Conservation (phyloP, 106 monocot genomes). For the Narthecium ossifragum region DNA sequence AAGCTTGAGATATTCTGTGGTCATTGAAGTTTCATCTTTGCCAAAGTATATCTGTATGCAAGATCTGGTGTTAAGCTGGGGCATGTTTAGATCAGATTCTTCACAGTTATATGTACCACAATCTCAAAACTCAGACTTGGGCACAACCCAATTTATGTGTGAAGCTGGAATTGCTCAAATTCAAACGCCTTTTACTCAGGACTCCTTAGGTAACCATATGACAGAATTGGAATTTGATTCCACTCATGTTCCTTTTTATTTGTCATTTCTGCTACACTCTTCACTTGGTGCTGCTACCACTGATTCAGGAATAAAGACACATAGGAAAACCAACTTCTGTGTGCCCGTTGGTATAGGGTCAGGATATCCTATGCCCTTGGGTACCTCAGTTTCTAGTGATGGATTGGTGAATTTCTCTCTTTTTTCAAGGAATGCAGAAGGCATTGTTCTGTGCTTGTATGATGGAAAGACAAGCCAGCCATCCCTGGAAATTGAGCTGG, state of each 20-base stretch:
- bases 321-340: constrained; percentile 59
- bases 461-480: constrained; percentile 26
- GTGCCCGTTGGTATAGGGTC: constrained; percentile 64
- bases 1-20: constrained; percentile 23
- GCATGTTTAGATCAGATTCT: constrained; percentile 53
- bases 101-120: constrained; percentile 13
- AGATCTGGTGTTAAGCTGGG: constrained; percentile 45
- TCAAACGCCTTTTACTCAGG: constrained; percentile 22
- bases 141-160: background rate
- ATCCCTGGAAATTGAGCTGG: constrained; percentile 63
- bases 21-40: constrained; percentile 54
- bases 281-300: constrained; percentile 8
- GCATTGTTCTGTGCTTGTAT: constrained; percentile 63
- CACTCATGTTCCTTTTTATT: constrained; percentile 41
- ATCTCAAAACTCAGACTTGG: background rate
- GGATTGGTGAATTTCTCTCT: constrained; percentile 64
- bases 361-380: constrained; percentile 63
- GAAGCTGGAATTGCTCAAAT: constrained; percentile 1
- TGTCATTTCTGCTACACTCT: constrained; percentile 48
- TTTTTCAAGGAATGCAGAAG: constrained; percentile 69
- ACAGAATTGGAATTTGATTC: constrained; percentile 40
- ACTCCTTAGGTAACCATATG: constrained; percentile 15
- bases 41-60: constrained; percentile 11
- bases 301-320: constrained; percentile 39
- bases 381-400: constrained; percentile 43